These are phyloP conservation scores for Lipomyces chichibuensis DNA, from an alignment of 805 yeast genomes.

Conservation along the genomic window DNA sequence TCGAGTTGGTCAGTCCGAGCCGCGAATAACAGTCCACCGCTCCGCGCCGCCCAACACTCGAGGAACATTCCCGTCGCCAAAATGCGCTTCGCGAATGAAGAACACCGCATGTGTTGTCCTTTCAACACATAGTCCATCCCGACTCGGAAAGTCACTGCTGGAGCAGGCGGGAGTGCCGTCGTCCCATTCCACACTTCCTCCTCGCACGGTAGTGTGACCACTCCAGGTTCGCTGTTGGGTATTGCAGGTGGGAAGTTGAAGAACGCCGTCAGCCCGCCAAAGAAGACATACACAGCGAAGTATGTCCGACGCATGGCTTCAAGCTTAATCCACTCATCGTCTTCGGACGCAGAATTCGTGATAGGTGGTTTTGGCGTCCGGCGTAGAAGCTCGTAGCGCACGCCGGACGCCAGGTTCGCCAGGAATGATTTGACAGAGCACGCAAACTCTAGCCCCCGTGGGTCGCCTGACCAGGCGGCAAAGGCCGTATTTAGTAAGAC, in stretches of 20 bases:
- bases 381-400: slow-evolving; percentile 20
- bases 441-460: slow-evolving; percentile 41
- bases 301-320: slow-evolving; percentile 42
- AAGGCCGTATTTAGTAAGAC: slow-evolving; percentile 39
- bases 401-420: slow-evolving; percentile 35
- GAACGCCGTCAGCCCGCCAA: slow-evolving; percentile 40
- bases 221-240: slow-evolving; percentile 28
- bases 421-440: slow-evolving; percentile 38
- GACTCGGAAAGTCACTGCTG: slow-evolving; percentile 29
- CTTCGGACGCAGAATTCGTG: slow-evolving; percentile 21
- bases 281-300: slow-evolving; percentile 41
- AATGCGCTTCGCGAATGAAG: slow-evolving; percentile 36
- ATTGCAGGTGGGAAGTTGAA: slow-evolving; percentile 41
- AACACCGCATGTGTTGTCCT: slow-evolving; percentile 24
- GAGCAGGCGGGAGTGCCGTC: slow-evolving; percentile 27
- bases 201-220: slow-evolving; percentile 41
- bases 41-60: slow-evolving; percentile 32
- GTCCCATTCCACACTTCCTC: slow-evolving; percentile 42
- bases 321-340: slow-evolving; percentile 41
- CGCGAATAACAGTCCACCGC: slow-evolving; percentile 14
- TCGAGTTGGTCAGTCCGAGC: slow-evolving; percentile 27
- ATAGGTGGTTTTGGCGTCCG: slow-evolving; percentile 22
- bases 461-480: slow-evolving; percentile 43
- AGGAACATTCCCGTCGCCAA: slow-evolving; percentile 39
- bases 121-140: slow-evolving; percentile 31